Evolutionary conservation across 176 grass and related monocot species (phyloP).

Genomic region (Eremochloa ophiuroides): DNA sequence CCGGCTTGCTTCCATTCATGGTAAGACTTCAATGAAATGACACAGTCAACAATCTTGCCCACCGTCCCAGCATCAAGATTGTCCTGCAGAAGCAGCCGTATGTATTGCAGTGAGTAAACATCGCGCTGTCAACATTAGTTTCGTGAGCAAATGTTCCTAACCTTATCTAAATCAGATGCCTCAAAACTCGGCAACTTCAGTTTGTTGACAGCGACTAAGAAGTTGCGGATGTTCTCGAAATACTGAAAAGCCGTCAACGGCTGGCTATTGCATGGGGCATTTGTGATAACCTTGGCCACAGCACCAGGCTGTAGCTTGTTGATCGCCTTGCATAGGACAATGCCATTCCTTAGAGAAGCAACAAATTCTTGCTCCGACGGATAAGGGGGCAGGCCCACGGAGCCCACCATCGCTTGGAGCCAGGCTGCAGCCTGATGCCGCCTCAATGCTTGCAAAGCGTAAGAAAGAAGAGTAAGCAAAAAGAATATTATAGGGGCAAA

Average conservation of each 20-base stretch:
- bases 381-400: conserved; percentile 40
- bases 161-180: conserved; percentile 83
- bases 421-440: conserved; percentile 64
- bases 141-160: conserved; percentile 20
- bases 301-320: conserved; percentile 71
- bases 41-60: conserved; percentile 72
- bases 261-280: conserved; percentile 56
- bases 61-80: conserved; percentile 60
- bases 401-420: conserved; percentile 61
- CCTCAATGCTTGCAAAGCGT: conserved; percentile 56
- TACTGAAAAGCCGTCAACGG: conserved; percentile 72
- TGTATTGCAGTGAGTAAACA: not conserved
- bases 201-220: conserved; percentile 71
- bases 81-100: conserved; percentile 47
- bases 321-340: conserved; percentile 80
- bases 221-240: conserved; percentile 93
- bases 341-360: conserved; percentile 61
- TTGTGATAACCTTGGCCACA: conserved; percentile 58
- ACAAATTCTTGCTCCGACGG: conserved; percentile 71
- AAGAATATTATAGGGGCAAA: not conserved
- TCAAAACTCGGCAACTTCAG: conserved; percentile 74
- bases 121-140: not conserved
- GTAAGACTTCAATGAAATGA: conserved; percentile 69
- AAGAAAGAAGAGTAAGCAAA: conserved; percentile 26
- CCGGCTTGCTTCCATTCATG: conserved; percentile 51